Conservation (phyloP, 139 green algal species). For the Coccomyxa sp. region DNA sequence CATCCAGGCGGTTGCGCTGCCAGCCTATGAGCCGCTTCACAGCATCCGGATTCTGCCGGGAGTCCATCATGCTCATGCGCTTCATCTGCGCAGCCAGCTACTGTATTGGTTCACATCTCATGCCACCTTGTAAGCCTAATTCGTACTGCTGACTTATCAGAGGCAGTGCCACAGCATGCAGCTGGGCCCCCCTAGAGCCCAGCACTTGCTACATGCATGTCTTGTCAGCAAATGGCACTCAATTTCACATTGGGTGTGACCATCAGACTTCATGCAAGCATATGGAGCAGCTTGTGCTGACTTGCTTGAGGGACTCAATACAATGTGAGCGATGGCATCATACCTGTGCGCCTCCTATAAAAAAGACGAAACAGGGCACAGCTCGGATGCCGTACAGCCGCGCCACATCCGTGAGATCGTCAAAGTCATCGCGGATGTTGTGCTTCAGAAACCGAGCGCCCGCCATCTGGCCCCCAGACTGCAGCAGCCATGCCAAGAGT, state of each 20-base stretch:
- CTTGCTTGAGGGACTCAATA: not conserved
- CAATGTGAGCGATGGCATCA: not conserved
- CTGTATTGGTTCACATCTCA: no score
- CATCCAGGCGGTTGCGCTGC: not conserved
- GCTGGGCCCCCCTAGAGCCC: no score
- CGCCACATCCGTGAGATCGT: constrained; percentile 24
- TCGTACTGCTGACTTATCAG: not conserved
- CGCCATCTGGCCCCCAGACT: not conserved
- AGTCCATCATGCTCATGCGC: constrained; percentile 10
- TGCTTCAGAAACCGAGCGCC: constrained; percentile 23
- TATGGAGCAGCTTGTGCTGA: not conserved
- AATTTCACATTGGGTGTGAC: not conserved
- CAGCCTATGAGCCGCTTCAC: constrained; percentile 8
- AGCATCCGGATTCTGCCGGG: not conserved
- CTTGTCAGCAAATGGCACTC: not conserved
- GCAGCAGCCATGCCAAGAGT: not conserved
- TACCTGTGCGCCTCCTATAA: constrained; percentile 17
- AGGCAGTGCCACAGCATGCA: not conserved
- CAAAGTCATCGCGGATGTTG: constrained; percentile 24
- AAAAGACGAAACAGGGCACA: constrained; percentile 18
- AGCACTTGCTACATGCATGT: not conserved
- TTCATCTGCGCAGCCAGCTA: constrained; percentile 7
- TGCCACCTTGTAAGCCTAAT: no score
- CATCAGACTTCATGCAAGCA: not conserved
- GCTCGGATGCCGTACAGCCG: constrained; percentile 11